These are phyloP conservation scores for Cyberlindnera veronae DNA, from an alignment of 805 yeast genomes.

Conservation along the genomic window DNA sequence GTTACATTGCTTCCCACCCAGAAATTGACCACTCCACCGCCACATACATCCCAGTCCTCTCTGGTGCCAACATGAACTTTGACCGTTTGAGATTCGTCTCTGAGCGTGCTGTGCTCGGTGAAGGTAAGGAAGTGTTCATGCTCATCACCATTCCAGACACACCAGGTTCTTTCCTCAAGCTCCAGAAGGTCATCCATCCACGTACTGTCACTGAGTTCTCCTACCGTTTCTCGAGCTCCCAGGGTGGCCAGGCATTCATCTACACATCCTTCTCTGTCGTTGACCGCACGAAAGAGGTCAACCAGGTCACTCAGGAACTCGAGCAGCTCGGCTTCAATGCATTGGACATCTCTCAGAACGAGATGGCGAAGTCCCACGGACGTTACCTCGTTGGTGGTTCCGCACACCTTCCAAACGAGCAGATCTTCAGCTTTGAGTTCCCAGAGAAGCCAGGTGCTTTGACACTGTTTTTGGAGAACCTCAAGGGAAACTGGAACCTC, in stretches of 20 bases:
- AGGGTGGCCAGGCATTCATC: constrained; percentile 60
- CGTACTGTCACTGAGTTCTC: constrained; percentile 93
- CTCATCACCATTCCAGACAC: constrained; percentile 86
- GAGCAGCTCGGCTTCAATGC: constrained; percentile 66
- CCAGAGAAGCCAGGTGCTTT: constrained; percentile 98
- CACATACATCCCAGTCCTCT: constrained; percentile 78
- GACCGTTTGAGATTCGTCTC: constrained; percentile 93
- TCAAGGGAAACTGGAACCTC: constrained; percentile 83
- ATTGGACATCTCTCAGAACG: constrained; percentile 84
- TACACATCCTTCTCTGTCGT: constrained; percentile 85
- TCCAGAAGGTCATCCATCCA: constrained; percentile 79
- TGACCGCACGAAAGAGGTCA: constrained; percentile 70
- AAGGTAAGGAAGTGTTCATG: constrained; percentile 93
- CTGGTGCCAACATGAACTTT: constrained; percentile 98
- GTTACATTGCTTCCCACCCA: constrained; percentile 65
- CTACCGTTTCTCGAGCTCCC: constrained; percentile 62
- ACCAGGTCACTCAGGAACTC: constrained; percentile 57
- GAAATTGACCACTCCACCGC: constrained; percentile 66
- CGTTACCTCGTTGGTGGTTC: constrained; percentile 95
- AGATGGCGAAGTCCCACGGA: constrained; percentile 94
- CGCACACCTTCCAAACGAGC: constrained; percentile 68
- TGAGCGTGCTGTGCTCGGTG: constrained; percentile 98
- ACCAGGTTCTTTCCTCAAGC: constrained; percentile 83
- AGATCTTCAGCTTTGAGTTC: constrained; percentile 81
- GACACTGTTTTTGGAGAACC: constrained; percentile 66